Conservation (phyloP, 306 rosid species). For the Acmispon strigosus region DNA sequence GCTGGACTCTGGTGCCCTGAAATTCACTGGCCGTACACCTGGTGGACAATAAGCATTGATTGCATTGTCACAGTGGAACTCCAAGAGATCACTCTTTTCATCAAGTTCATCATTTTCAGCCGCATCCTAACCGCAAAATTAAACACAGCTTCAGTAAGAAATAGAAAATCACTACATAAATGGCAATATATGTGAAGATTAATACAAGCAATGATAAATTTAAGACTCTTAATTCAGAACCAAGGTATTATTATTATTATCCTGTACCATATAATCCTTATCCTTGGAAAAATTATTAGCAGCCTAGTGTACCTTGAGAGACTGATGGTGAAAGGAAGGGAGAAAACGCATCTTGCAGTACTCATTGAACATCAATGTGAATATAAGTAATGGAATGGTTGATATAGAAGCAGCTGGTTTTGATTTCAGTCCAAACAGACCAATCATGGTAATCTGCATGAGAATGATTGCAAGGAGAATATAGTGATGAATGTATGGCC, state of each 20-base stretch:
- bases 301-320: conserved; percentile 51
- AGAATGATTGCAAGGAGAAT: conserved; percentile 65
- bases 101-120: conserved; percentile 73
- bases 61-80: conserved; percentile 56
- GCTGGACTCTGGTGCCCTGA: conserved; percentile 40
- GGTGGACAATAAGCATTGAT: conserved; percentile 64
- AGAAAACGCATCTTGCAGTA: conserved; percentile 92
- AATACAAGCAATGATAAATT: background rate
- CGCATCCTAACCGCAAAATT: conserved; percentile 42
- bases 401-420: conserved; percentile 83
- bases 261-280: background rate
- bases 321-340: conserved; percentile 51
- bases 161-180: background rate
- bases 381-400: conserved; percentile 60
- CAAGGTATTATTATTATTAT: background rate
- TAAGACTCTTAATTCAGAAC: background rate
- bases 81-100: conserved; percentile 37
- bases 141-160: background rate
- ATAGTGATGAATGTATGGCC: conserved; percentile 84
- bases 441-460: conserved; percentile 95
- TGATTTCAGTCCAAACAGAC: conserved; percentile 71
- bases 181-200: background rate
- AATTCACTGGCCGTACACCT: conserved; percentile 50
- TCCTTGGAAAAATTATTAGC: background rate
- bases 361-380: conserved; percentile 71